phyloP scores from a whole-genome alignment of 2,329 filamentous ascomycete species.

The Colletotrichum spinosum region DNA sequence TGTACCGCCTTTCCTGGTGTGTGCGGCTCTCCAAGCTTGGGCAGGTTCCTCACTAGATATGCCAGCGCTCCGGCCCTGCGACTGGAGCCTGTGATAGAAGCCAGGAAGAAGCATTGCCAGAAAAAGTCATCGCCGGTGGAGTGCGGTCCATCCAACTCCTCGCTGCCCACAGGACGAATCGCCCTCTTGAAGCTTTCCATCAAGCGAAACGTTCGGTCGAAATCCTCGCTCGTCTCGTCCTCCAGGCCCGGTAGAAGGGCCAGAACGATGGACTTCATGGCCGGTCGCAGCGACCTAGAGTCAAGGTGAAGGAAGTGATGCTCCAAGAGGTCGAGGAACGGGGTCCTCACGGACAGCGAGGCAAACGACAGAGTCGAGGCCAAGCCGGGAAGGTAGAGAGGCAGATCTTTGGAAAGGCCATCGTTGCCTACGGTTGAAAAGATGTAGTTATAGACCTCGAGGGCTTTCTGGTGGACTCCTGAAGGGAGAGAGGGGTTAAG shows the following conservation, averaged over 20 bases:
- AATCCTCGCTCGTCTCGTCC: slow-evolving; percentile 97
- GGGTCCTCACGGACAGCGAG: slow-evolving; percentile 87
- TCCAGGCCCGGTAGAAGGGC: slow-evolving; percentile 92
- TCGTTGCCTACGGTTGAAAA: slow-evolving; percentile 88
- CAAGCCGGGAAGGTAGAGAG: slow-evolving; percentile 89
- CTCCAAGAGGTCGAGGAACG: slow-evolving; percentile 87
- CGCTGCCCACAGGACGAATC: slow-evolving; percentile 66
- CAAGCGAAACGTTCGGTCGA: slow-evolving; percentile 85
- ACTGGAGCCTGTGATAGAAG: slow-evolving; percentile 89
- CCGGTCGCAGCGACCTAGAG: slow-evolving; percentile 79
- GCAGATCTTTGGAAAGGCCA: slow-evolving; percentile 82
- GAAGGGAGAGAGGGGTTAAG: slow-evolving; percentile 93
- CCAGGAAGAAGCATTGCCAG: slow-evolving; percentile 97
- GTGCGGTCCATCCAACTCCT: slow-evolving; percentile 63
- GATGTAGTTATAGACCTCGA: slow-evolving; percentile 92
- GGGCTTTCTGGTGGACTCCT: slow-evolving; percentile 95
- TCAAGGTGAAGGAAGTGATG: slow-evolving; percentile 81
- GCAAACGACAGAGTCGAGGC: slow-evolving; percentile 93
- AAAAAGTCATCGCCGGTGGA: slow-evolving; percentile 85
- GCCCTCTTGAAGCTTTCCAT: slow-evolving; percentile 81
- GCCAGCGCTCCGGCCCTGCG: slow-evolving; percentile 88
- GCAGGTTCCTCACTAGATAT: slow-evolving; percentile 83
- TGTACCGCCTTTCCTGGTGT: slow-evolving; percentile 45
- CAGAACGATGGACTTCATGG: slow-evolving; percentile 89
- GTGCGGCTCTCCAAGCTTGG: slow-evolving; percentile 69